Evolutionary conservation across 352 stramenopile species (phyloP), one percentile per base, ranked within the genome.

Genomic region (Globisporangium polare): DNA sequence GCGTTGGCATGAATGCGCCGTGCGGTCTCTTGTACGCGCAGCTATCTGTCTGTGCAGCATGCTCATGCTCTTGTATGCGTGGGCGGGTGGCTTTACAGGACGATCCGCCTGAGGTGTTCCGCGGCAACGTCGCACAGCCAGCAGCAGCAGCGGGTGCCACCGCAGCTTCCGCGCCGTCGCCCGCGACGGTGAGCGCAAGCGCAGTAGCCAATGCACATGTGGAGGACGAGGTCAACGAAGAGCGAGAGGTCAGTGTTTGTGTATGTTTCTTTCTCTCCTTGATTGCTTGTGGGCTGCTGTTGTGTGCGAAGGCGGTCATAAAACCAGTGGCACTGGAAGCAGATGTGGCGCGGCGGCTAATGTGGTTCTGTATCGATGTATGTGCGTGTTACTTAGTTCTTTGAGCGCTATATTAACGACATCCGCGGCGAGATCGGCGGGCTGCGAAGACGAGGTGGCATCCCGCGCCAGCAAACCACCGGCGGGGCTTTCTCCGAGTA

Each of bases 81-180:
- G n/a, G n/a, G n/a, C n/a, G n/a, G n/a, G n/a, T n/a, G n/a, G n/a
- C n/a, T n/a, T n/a, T n/a, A n/a, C n/a, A 91, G 82, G 82, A 92
- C 46, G 82, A 92, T 60, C 77, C 73, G 41, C 82, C 82, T 6
- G 73, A 92, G 55, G 58, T 73, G 46, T 92, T 92, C 58, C 58
- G 42, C 33, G 39, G 37, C 26, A 50, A 59, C 9, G 33, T 46
- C 9, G 27, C 24, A 12, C 49, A 33, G 42, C 24, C 56, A 73
- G 18, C 57, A 64, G 17, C 12, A 41, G 13, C 50, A 33, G 9
- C 43, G 20, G 46, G 49, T 52, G 7, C 37, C 33, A 42, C 42
- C 22, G 54, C 29, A 42, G 35, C 24, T 27, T 27, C 55, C 22
- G 45, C 26, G n/a, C 12, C 42, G 13, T 45, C 31, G 12, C n/a